Percentiles rank a stretch among this genome's conserved stretches.
Evolutionary conservation across 2,329 filamentous ascomycete genomes (phyloP).

Genomic region (Thermothelomyces thermophilus): DNA sequence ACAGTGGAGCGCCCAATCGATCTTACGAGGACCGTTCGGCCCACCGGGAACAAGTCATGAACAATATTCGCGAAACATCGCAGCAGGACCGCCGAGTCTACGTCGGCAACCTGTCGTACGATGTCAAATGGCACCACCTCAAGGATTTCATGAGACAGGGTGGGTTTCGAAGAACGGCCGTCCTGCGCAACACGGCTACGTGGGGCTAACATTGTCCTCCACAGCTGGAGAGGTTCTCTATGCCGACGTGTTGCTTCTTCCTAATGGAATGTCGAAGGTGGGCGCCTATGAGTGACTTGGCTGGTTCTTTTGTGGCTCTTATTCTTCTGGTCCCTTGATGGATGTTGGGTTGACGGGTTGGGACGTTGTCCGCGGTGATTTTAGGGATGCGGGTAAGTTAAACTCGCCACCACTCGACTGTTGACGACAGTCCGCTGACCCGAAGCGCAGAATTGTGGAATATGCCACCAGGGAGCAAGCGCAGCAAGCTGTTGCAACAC

Average conservation of each 20-base stretch:
- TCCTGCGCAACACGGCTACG: not conserved
- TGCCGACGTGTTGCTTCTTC: conserved; percentile 98
- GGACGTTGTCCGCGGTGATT: conserved; percentile 82
- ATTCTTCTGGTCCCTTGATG: conserved; percentile 61
- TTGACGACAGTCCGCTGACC: conserved; percentile 28
- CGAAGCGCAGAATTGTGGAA: conserved; percentile 88
- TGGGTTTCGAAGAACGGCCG: conserved; percentile 44
- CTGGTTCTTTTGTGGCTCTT: conserved; percentile 74
- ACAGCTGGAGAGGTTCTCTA: conserved; percentile 97
- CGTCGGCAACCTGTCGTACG: conserved; percentile 96
- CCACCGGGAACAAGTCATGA: conserved; percentile 94
- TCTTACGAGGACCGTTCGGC: conserved; percentile 76
- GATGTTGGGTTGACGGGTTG: conserved; percentile 99
- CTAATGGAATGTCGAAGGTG: conserved; percentile 99
- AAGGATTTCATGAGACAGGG: conserved; percentile 99
- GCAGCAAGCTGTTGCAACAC: conserved; percentile 90
- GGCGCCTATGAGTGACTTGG: conserved; percentile 86
- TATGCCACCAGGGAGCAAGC: conserved; percentile 99
- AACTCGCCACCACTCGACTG: not conserved
- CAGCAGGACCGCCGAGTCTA: conserved; percentile 99
- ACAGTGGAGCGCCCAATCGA: conserved; percentile 62
- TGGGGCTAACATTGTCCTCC: conserved; percentile 34
- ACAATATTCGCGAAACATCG: conserved; percentile 83
- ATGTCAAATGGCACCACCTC: conserved; percentile 99
- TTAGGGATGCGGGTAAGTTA: conserved; percentile 99